phyloP scores from a whole-genome alignment of 140 eudicot genomes.

The Ambrosia hybrid region DNA sequence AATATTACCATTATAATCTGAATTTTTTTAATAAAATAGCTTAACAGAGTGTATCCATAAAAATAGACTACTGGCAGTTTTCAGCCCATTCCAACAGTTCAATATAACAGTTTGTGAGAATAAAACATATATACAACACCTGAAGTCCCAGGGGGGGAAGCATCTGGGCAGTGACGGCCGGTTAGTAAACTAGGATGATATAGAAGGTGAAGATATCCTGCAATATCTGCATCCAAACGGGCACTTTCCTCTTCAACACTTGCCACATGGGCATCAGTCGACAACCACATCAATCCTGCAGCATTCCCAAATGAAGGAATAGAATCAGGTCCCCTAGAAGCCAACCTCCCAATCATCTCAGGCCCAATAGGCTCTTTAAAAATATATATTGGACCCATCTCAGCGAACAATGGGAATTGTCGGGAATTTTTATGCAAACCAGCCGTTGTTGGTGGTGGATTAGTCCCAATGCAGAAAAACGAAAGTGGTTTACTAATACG shows the following conservation, averaged over 20 bases:
- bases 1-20: no score
- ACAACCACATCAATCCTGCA: slow-evolving; percentile 83
- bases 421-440: slow-evolving; percentile 80
- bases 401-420: slow-evolving; percentile 91
- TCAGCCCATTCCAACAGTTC: neutral
- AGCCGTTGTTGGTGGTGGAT: slow-evolving; percentile 86
- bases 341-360: slow-evolving; percentile 76
- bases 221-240: slow-evolving; percentile 75
- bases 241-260: slow-evolving; percentile 76
- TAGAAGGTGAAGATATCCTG: slow-evolving; percentile 76
- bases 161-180: slow-evolving; percentile 95
- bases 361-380: slow-evolving; percentile 92
- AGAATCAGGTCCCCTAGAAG: slow-evolving; percentile 91
- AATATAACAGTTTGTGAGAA: slow-evolving; percentile 1
- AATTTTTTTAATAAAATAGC: no score
- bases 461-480: slow-evolving; percentile 87
- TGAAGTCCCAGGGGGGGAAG: slow-evolving; percentile 94
- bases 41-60: no score
- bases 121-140: slow-evolving; percentile 41
- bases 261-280: slow-evolving; percentile 68
- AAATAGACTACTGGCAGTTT: no score
- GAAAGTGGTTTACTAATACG: slow-evolving; percentile 81
- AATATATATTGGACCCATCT: slow-evolving; percentile 92
- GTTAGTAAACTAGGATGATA: slow-evolving; percentile 90
- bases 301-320: slow-evolving; percentile 90